Conservation (phyloP, 441 rosid species). For the Kokia cookei region DNA sequence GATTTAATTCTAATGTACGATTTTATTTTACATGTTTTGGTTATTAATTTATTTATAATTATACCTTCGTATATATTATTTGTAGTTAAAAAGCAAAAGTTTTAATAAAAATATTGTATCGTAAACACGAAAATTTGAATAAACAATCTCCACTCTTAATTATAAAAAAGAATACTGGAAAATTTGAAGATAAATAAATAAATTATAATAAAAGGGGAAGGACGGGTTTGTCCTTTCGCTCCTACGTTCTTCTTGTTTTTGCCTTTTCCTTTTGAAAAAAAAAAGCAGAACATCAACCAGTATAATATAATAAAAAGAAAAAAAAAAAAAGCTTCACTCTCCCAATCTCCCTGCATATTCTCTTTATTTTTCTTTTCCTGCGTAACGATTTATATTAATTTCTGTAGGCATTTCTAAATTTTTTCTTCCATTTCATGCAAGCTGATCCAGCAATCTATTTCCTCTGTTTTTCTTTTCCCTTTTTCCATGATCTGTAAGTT, state of each 20-base stretch:
- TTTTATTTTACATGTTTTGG: too few relatives aligned
- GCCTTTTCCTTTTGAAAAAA: not conserved
- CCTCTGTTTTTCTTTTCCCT: not conserved
- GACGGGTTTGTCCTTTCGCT: not conserved
- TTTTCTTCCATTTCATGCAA: not conserved
- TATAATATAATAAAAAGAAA: not conserved
- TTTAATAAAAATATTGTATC: too few relatives aligned
- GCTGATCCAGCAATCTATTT: conserved; percentile 1
- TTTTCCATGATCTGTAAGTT: conserved; percentile 2
- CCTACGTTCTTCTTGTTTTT: not conserved
- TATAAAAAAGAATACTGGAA: too few relatives aligned
- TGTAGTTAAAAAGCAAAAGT: too few relatives aligned
- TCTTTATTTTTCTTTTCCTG: not conserved
- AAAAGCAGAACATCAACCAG: not conserved
- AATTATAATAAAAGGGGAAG: not conserved
- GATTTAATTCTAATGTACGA: too few relatives aligned
- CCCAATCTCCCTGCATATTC: not conserved
- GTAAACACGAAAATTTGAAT: too few relatives aligned
- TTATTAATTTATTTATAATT: too few relatives aligned
- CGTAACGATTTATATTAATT: not conserved
- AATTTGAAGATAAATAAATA: not conserved
- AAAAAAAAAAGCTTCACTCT: not conserved
- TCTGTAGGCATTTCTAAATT: not conserved
- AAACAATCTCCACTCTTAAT: too few relatives aligned
- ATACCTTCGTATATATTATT: too few relatives aligned